These are phyloP conservation scores for Naganishia vaughanmartiniae DNA, from an alignment of 768 basidiomycete species.

Conservation along the genomic window DNA sequence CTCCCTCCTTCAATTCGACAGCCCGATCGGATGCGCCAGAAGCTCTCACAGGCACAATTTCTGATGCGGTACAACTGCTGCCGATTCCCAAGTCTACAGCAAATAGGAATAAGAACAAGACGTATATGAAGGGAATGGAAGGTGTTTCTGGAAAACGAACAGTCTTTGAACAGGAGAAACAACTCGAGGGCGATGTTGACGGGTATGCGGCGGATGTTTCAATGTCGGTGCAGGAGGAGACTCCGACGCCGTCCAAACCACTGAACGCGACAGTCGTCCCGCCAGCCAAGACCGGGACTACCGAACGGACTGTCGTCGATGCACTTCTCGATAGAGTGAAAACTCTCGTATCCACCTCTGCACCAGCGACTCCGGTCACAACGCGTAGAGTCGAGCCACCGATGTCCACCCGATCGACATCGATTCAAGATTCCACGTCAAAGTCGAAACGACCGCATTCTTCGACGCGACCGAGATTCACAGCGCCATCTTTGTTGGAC, in stretches of 20 bases:
- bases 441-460: neutral
- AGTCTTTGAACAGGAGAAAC: conserved; percentile 9
- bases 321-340: neutral
- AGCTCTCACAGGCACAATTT: neutral
- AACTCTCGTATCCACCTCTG: neutral
- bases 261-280: neutral
- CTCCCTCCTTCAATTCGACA: neutral
- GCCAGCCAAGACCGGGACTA: neutral
- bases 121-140: conserved; percentile 31
- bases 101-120: conserved; percentile 31
- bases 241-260: neutral
- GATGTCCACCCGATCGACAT: neutral
- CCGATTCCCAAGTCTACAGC: conserved; percentile 15
- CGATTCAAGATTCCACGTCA: neutral
- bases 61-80: conserved; percentile 7
- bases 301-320: neutral
- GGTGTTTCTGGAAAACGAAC: conserved; percentile 19
- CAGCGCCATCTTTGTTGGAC: conserved; percentile 21
- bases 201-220: conserved; percentile 4
- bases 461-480: conserved; percentile 20
- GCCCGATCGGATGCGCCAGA: neutral
- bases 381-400: neutral
- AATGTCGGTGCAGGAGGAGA: conserved; percentile 7
- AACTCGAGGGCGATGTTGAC: neutral
- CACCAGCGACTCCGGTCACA: neutral